phyloP scores from a whole-genome alignment of 352 stramenopile genomes.

The Aphanomyces euteiches region DNA sequence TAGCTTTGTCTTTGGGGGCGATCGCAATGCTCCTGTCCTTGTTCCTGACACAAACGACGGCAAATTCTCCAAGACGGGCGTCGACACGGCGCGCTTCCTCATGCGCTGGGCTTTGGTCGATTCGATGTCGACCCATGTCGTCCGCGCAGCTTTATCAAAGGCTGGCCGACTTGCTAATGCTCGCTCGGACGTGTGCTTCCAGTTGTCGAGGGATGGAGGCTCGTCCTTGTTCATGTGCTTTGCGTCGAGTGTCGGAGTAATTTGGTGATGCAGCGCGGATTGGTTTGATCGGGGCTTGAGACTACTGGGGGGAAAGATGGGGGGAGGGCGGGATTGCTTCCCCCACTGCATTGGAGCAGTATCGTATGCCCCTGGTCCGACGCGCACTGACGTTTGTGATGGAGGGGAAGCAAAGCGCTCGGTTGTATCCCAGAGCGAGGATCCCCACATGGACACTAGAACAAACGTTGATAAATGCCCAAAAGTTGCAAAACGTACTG shows the following conservation, averaged over 20 bases:
- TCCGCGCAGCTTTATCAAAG: conserved; percentile 23
- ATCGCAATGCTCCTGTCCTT: conserved; percentile 4
- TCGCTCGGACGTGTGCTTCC: conserved; percentile 14
- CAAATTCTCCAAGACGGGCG: conserved; percentile 10
- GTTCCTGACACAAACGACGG: conserved; percentile 13
- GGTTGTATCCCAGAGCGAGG: conserved; percentile 26
- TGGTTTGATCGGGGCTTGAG: neutral
- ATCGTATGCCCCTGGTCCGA: conserved; percentile 24
- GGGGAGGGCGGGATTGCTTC: conserved; percentile 12
- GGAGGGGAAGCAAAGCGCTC: conserved; percentile 8
- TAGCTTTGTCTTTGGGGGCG: neutral
- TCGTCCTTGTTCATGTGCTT: neutral
- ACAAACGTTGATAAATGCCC: no score
- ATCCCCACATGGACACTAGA: conserved; percentile 23
- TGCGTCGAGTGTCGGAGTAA: neutral
- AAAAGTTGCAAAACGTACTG: neutral
- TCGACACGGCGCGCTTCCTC: conserved; percentile 5
- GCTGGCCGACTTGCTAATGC: neutral
- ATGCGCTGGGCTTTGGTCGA: conserved; percentile 8
- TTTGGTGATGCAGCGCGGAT: neutral
- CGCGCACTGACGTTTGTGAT: neutral
- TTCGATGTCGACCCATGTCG: conserved; percentile 26
- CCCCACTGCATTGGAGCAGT: conserved; percentile 8
- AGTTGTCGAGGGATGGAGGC: conserved; percentile 16
- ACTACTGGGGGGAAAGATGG: neutral